Evolutionary conservation across 1,284 basidiomycete species (phyloP).

Genomic region (Ganoderma sp.): DNA sequence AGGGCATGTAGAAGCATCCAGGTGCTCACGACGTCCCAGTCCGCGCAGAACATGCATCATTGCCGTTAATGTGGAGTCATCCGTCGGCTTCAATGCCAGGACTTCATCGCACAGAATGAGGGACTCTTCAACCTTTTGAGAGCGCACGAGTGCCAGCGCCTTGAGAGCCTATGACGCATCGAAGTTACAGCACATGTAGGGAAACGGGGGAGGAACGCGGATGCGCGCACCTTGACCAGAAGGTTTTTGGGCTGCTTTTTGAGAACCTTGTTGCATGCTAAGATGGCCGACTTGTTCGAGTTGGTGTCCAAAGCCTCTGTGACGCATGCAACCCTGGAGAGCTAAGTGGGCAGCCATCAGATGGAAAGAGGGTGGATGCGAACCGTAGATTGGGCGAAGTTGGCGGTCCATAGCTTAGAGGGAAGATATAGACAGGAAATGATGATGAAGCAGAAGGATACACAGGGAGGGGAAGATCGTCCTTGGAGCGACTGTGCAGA

Average conservation of each 20-base stretch:
- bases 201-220: constrained; percentile 16
- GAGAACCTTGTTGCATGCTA: constrained; percentile 82
- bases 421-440: constrained; percentile 37
- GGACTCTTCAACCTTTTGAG: constrained; percentile 83
- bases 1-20: not conserved
- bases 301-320: constrained; percentile 83
- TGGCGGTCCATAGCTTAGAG: constrained; percentile 68
- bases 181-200: constrained; percentile 9
- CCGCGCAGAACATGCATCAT: constrained; percentile 82
- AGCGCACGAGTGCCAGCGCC: constrained; percentile 80
- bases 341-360: constrained; percentile 19
- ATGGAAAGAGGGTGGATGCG: constrained; percentile 31
- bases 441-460: constrained; percentile 16
- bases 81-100: constrained; percentile 67
- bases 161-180: constrained; percentile 69
- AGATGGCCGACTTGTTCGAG: constrained; percentile 84
- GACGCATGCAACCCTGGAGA: constrained; percentile 7
- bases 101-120: constrained; percentile 81
- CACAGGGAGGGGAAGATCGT: constrained; percentile 9
- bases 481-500: constrained; percentile 21
- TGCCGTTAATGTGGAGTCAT: constrained; percentile 74
- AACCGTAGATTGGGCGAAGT: constrained; percentile 81
- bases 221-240: constrained; percentile 66
- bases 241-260: constrained; percentile 79
- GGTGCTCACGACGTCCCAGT: constrained; percentile 72